Conservation (phyloP, 2,329 filamentous ascomycete genomes). For the Pseudogymnoascus sp. region DNA sequence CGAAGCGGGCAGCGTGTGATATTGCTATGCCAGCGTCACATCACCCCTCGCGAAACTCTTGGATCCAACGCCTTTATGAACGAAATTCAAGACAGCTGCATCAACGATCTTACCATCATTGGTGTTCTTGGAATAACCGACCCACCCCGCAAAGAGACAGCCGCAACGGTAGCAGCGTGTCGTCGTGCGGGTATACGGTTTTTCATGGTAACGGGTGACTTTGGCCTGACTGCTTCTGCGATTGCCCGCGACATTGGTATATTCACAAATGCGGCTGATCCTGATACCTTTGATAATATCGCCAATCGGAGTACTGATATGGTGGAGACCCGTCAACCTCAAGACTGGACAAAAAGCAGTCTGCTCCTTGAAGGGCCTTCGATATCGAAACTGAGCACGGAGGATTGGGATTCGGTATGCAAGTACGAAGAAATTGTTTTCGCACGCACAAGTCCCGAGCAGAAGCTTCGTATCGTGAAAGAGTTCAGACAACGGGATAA, state of each 20-base stretch:
- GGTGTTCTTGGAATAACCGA: constrained; percentile 45
- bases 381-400: constrained; percentile 21
- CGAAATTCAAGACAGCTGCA: constrained; percentile 33
- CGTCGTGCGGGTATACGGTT: constrained; percentile 61
- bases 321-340: background rate
- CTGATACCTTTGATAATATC: constrained; percentile 33
- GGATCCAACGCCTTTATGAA: constrained; percentile 41
- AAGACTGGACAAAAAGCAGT: constrained; percentile 9
- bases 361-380: constrained; percentile 17
- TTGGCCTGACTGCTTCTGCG: constrained; percentile 61
- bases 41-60: constrained; percentile 21
- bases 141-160: constrained; percentile 48
- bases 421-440: constrained; percentile 43
- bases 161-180: constrained; percentile 47
- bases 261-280: constrained; percentile 35
- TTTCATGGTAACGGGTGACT: constrained; percentile 73
- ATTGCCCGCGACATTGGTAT: constrained; percentile 66
- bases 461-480: constrained; percentile 34
- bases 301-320: background rate
- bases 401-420: constrained; percentile 39
- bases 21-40: constrained; percentile 33
- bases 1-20: constrained; percentile 37
- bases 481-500: constrained; percentile 31
- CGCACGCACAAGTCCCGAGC: constrained; percentile 35
- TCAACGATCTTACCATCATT: constrained; percentile 38